A percentile compares a stretch with the other conserved stretches of the same genome.
These are phyloP conservation scores for Pyrrhoderma lamaoense DNA, from an alignment of 1,284 basidiomycete species.

Conservation along the genomic window DNA sequence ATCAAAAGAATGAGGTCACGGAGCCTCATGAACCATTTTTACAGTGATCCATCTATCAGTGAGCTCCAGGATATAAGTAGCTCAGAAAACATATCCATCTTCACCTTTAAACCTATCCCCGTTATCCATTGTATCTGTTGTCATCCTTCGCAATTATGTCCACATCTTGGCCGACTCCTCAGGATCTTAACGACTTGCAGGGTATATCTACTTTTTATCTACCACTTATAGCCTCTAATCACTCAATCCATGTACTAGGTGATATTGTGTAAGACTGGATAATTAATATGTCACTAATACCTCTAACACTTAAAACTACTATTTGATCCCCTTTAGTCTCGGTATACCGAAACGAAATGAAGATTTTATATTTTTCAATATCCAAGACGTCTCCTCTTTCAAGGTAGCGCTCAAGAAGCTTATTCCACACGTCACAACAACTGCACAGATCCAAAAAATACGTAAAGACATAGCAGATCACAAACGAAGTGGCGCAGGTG, in stretches of 20 bases:
- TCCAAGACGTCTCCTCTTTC: slow-evolving; percentile 25
- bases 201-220: slow-evolving; percentile 5
- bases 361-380: slow-evolving; percentile 30
- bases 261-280: slow-evolving; percentile 17
- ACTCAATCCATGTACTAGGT: neutral
- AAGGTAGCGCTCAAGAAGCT: slow-evolving; percentile 27
- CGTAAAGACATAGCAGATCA: slow-evolving; percentile 28
- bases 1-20: too few species aligned
- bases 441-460: slow-evolving; percentile 22
- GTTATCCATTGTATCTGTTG: neutral
- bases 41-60: too few species aligned
- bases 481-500: slow-evolving; percentile 30
- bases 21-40: too few species aligned
- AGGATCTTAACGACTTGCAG: slow-evolving; percentile 17
- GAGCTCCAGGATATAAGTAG: neutral
- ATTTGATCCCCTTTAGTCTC: slow-evolving; percentile 5
- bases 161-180: slow-evolving; percentile 13
- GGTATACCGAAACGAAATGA: slow-evolving; percentile 25
- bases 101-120: neutral
- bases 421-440: slow-evolving; percentile 29
- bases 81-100: neutral
- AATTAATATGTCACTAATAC: too few species aligned
- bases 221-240: neutral
- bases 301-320: too few species aligned
- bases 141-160: slow-evolving; percentile 8